These are phyloP conservation scores for Scenedesmus sp. DNA, from an alignment of 163 green algal species.

Conservation along the genomic window DNA sequence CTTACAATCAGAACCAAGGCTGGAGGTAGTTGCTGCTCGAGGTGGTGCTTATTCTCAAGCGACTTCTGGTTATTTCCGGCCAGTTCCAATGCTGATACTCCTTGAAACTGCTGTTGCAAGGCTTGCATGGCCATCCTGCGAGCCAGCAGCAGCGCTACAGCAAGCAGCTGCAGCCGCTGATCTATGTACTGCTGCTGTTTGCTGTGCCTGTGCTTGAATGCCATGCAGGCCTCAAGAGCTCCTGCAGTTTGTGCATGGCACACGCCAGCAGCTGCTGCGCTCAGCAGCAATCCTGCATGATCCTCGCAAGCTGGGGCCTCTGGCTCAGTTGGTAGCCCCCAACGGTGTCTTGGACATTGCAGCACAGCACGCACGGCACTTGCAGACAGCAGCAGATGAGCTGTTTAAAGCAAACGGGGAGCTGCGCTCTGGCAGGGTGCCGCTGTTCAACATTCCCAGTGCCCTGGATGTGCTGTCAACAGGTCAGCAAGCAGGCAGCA, in stretches of 20 bases:
- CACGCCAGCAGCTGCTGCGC: constrained; percentile 66
- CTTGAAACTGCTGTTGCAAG: neutral
- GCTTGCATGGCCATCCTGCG: neutral
- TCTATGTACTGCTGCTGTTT: neutral
- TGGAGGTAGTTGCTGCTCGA: neutral
- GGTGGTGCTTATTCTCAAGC: neutral
- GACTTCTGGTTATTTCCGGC: neutral
- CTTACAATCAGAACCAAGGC: neutral
- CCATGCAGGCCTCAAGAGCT: constrained; percentile 54
- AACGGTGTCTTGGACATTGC: constrained; percentile 57
- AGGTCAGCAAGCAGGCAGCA: constrained; percentile 50
- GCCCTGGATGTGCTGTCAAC: constrained; percentile 68
- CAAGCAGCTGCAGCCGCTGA: neutral
- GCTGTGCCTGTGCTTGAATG: neutral
- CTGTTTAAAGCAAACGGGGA: constrained; percentile 49
- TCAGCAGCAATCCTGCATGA: constrained; percentile 59
- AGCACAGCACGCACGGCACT: constrained; percentile 56
- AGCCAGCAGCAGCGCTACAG: neutral
- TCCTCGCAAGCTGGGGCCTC: constrained; percentile 49
- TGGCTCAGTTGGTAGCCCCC: neutral
- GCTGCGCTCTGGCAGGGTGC: constrained; percentile 37
- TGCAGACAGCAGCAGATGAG: constrained; percentile 58
- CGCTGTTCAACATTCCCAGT: constrained; percentile 66
- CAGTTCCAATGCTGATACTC: neutral
- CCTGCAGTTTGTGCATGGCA: constrained; percentile 61